Base-by-base conservation (phyloP, 2,329 filamentous ascomycete species). In the Beauveria caledonica region DNA sequence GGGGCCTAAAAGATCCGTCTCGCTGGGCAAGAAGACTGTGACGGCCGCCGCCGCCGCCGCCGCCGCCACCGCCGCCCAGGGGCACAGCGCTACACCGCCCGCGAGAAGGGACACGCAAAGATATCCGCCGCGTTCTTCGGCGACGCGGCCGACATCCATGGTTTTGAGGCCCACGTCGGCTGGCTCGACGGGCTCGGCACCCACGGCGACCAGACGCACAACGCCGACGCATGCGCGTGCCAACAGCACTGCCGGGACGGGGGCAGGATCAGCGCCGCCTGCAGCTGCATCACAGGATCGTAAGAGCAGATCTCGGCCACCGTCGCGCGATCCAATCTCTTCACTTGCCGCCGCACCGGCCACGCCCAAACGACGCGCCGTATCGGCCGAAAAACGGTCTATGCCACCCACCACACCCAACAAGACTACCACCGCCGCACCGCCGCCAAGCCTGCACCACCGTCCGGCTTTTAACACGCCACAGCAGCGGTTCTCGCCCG, bases 401-500 rank as follows among this genome's bases (percentile, higher is more conserved):
- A 49, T 58, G 17, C 61, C 64, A 42, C 63, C 65, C 42, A 44
- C 61, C 39, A 51, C 68, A 51, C 40, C 64, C 13, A 36, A 36
- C 11, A 36, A 36, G 54, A 58, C 59, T 49, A 36, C 63, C 11
- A 36, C 61, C 45, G 45, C 62, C 36, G 52, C 58, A 51, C 68
- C 63, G 59, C 63, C 66, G 19, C 70, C 69, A 45, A 70, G 73
- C 19, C 70, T 73, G n/a, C 72, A 74, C n/a, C 72, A 74, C 27
- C 79, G 80, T 9, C 83, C 84, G 0, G 74, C 79, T 51, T 88
- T 88, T 71, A 82, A 77, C 52, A 86, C 81, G 0, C 78, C 83
- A 44, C 85, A 88, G 65, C 85, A 88, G 65, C 84, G 88, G 72
- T 88, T 83, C 73, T 86, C 83, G 29, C 86, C 86, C 0, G 81